Evolutionary conservation across 2,329 filamentous ascomycete species (phyloP).

Genomic region (Dothiorella sarmentorum): DNA sequence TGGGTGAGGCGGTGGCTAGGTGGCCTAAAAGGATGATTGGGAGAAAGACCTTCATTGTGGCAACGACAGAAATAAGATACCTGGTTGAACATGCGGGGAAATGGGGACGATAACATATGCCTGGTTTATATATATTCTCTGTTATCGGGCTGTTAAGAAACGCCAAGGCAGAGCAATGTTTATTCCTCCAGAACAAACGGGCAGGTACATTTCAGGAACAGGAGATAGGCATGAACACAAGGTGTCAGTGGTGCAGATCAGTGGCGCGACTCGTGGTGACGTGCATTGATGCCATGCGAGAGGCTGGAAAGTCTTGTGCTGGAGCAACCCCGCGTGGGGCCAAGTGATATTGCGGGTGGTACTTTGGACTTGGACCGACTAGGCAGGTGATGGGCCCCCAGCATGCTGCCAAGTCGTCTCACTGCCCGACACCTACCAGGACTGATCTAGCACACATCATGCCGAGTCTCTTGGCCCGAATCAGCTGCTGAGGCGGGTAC

Average conservation of each 20-base stretch:
- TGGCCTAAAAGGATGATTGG: not conserved
- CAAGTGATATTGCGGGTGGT: conserved; percentile 1
- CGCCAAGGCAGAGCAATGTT: not conserved
- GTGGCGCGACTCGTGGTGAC: not conserved
- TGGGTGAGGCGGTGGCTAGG: not conserved
- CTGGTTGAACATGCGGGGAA: too few relatives aligned
- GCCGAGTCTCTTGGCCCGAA: conserved; percentile 10
- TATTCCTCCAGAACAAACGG: too few relatives aligned
- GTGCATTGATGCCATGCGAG: not conserved
- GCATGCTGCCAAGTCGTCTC: conserved; percentile 1
- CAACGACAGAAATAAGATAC: not conserved
- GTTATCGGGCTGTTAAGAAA: not conserved
- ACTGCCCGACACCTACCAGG: not conserved
- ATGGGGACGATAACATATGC: too few relatives aligned
- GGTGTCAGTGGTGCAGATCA: not conserved
- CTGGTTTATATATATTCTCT: not conserved
- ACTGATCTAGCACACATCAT: not conserved
- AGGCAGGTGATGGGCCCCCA: conserved; percentile 1
- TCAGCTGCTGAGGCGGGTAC: not conserved
- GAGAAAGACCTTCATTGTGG: not conserved
- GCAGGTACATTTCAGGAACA: conserved; percentile 7
- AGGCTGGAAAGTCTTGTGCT: not conserved
- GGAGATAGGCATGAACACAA: conserved; percentile 1
- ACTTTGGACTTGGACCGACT: not conserved
- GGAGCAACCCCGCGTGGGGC: not conserved